Conservation (phyloP, 768 basidiomycete species). For the Pilatotrama ljubarskyi region DNA sequence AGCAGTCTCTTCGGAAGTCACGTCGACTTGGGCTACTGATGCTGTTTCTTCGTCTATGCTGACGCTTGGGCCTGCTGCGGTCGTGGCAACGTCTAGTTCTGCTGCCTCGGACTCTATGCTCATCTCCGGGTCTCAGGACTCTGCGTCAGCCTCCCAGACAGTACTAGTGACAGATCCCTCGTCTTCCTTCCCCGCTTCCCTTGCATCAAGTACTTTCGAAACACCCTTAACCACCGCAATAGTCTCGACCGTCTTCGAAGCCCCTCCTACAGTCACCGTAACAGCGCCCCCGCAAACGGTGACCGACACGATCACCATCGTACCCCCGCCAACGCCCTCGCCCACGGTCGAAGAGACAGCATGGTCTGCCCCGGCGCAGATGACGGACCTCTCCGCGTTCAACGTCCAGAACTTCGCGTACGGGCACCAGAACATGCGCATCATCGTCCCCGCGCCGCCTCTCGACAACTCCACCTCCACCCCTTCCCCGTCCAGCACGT, state of each 20-base stretch:
- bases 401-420: conserved; percentile 56
- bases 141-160: background rate
- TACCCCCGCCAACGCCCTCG: conserved; percentile 18
- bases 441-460: conserved; percentile 49
- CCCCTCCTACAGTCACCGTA: conserved; percentile 26
- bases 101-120: background rate
- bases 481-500: background rate
- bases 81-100: background rate
- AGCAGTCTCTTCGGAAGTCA: background rate
- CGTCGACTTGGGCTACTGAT: background rate
- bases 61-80: background rate
- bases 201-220: background rate
- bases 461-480: conserved; percentile 21
- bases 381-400: conserved; percentile 62
- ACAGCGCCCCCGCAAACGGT: conserved; percentile 19
- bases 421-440: conserved; percentile 53
- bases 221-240: conserved; percentile 2
- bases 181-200: background rate
- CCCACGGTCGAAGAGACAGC: conserved; percentile 18
- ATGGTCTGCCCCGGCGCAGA: conserved; percentile 55
- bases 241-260: conserved; percentile 12
- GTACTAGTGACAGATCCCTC: background rate
- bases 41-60: background rate
- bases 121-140: background rate
- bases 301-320: conserved; percentile 24